Evolutionary conservation across 2,329 filamentous ascomycete species (phyloP).

Genomic region (Botrytis tulipae): DNA sequence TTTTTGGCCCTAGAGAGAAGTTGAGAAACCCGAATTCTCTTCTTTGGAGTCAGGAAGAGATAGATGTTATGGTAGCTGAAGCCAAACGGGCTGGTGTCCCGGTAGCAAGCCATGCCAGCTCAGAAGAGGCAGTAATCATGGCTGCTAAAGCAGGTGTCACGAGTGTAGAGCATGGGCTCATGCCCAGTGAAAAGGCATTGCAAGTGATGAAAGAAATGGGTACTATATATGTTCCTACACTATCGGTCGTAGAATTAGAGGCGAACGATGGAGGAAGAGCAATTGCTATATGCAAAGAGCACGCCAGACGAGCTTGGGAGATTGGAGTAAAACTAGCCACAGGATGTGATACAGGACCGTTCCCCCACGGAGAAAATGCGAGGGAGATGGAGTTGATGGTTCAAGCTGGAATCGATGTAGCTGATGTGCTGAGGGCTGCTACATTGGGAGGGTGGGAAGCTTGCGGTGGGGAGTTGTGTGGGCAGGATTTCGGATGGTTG

Average conservation of each 20-base stretch:
- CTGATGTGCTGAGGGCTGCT: background rate
- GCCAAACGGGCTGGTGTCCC: background rate
- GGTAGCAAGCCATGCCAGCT: background rate
- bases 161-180: background rate
- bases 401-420: background rate
- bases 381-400: conserved; percentile 1
- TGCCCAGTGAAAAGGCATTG: background rate
- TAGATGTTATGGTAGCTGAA: background rate
- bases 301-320: background rate
- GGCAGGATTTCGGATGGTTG: conserved; percentile 11
- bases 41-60: background rate
- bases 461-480: background rate
- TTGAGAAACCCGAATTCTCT: background rate
- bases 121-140: background rate
- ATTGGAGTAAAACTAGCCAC: background rate
- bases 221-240: background rate
- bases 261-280: background rate
- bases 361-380: background rate
- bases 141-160: background rate
- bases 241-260: background rate
- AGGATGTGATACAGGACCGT: background rate
- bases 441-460: conserved; percentile 8
- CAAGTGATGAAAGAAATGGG: background rate
- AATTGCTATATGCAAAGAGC: background rate
- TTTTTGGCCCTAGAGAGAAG: background rate